These are phyloP conservation scores for Peltaster fructicola DNA, from an alignment of 2,329 filamentous ascomycete species.

Conservation along the genomic window DNA sequence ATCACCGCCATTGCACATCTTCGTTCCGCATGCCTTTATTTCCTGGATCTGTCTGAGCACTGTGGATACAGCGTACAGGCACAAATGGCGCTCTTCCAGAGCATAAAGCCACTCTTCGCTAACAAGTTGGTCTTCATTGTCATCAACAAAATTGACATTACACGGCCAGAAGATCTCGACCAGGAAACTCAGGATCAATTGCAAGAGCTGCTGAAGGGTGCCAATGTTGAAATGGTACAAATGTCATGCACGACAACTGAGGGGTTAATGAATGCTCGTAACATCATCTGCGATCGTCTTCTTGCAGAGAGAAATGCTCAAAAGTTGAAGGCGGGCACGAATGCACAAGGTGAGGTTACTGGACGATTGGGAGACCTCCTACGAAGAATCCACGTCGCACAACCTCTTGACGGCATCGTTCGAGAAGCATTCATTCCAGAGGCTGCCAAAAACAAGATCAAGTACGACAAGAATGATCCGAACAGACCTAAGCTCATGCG, in stretches of 20 bases:
- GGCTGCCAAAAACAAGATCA: conserved; percentile 59
- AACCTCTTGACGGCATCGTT: conserved; percentile 63
- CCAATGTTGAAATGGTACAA: conserved; percentile 83
- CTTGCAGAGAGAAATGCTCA: conserved; percentile 86
- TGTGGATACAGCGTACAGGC: conserved; percentile 86
- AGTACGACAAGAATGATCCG: conserved; percentile 84
- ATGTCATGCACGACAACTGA: conserved; percentile 90
- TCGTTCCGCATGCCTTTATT: conserved; percentile 86
- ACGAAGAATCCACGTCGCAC: conserved; percentile 89
- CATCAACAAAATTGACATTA: conserved; percentile 95
- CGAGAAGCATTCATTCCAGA: conserved; percentile 82
- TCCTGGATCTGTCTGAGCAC: conserved; percentile 95
- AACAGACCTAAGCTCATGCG: conserved; percentile 62
- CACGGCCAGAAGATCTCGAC: conserved; percentile 72
- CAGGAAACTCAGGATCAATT: conserved; percentile 60
- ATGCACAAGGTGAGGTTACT: conserved; percentile 54
- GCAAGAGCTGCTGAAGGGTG: conserved; percentile 62
- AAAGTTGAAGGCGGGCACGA: conserved; percentile 82
- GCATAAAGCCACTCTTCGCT: conserved; percentile 88
- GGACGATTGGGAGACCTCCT: conserved; percentile 81
- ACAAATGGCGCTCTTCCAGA: conserved; percentile 89
- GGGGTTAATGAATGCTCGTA: conserved; percentile 87
- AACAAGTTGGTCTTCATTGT: conserved; percentile 97
- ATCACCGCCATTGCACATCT: conserved; percentile 97
- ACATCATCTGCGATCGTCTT: conserved; percentile 79